Evolutionary conservation across 2,329 filamentous ascomycete genomes (phyloP).

Genomic region (Ophiostoma piceae): DNA sequence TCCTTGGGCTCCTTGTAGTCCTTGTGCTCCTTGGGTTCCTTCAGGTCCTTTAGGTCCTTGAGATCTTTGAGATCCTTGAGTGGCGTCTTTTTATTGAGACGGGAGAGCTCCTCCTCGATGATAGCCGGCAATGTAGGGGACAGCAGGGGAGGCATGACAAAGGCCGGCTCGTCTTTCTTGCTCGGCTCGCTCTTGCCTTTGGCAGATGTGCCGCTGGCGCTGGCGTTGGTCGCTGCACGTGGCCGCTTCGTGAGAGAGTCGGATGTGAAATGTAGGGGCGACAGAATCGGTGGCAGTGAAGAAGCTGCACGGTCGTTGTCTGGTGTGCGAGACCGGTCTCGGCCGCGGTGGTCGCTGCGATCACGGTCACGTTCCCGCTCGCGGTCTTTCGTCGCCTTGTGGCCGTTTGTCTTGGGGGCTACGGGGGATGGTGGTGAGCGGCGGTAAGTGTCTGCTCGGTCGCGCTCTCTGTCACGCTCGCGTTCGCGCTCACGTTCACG

Average conservation of each 20-base stretch:
- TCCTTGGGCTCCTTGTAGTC: neutral
- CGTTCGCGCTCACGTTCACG: conserved; percentile 16
- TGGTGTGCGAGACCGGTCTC: conserved; percentile 32
- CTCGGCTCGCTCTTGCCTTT: conserved; percentile 23
- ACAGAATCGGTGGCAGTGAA: conserved; percentile 48
- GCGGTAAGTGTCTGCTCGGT: neutral
- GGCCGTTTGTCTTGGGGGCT: conserved; percentile 14
- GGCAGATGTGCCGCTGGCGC: conserved; percentile 31
- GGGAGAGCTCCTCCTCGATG: conserved; percentile 45
- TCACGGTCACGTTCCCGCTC: conserved; percentile 18
- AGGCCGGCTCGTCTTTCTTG: conserved; percentile 39
- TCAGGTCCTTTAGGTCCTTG: conserved; percentile 21
- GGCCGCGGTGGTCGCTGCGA: conserved; percentile 13
- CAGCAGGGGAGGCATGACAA: conserved; percentile 46
- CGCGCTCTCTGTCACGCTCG: conserved; percentile 18
- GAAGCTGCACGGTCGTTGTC: conserved; percentile 38
- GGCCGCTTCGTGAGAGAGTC: conserved; percentile 27
- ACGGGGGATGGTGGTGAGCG: conserved; percentile 18
- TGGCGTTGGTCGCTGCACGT: conserved; percentile 26
- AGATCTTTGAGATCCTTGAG: conserved; percentile 26
- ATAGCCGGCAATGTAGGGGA: conserved; percentile 52
- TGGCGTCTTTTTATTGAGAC: conserved; percentile 35
- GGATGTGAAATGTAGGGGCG: conserved; percentile 44
- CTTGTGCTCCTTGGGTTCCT: neutral
- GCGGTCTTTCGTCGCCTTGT: conserved; percentile 14